phyloP scores from a whole-genome alignment of 768 basidiomycete species.

The Suillus spraguei region DNA sequence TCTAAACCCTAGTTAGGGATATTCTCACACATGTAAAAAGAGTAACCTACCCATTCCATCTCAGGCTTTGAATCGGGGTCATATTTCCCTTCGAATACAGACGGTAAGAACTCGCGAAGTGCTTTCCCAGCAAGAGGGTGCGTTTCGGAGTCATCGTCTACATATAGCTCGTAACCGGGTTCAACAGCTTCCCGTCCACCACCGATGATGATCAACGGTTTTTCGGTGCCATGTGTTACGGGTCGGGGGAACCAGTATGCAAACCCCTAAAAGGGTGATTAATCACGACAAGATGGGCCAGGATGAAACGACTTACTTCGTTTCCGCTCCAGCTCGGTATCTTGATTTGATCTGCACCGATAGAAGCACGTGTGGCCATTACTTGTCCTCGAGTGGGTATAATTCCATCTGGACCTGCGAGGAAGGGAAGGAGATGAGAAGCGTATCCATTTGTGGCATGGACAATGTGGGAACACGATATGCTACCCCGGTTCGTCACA shows the following conservation, averaged over 20 bases:
- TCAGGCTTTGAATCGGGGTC: constrained; percentile 46
- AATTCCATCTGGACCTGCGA: constrained; percentile 52
- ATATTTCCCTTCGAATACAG: constrained; percentile 56
- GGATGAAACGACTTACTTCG: constrained; percentile 23
- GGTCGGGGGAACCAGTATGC: constrained; percentile 89
- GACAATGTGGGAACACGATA: constrained; percentile 65
- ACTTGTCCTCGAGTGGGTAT: constrained; percentile 77
- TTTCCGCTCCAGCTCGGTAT: constrained; percentile 50
- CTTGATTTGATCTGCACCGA: constrained; percentile 41
- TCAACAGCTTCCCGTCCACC: constrained; percentile 55
- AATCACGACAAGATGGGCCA: not conserved
- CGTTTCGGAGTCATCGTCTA: constrained; percentile 59
- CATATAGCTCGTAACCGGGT: constrained; percentile 50
- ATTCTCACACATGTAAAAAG: not conserved
- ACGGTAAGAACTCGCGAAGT: constrained; percentile 62
- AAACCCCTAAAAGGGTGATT: constrained; percentile 37
- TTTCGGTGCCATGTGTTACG: constrained; percentile 27
- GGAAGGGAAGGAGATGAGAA: constrained; percentile 71
- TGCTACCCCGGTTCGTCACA: constrained; percentile 64
- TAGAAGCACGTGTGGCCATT: constrained; percentile 46
- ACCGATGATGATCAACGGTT: constrained; percentile 71
- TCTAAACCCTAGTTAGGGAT: constrained; percentile 41
- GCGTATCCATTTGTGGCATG: constrained; percentile 90
- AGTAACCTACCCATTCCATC: constrained; percentile 76
- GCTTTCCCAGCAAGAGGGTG: constrained; percentile 48